Base-by-base conservation (phyloP, 2,329 filamentous ascomycete genomes). In the Phoma sp. region DNA sequence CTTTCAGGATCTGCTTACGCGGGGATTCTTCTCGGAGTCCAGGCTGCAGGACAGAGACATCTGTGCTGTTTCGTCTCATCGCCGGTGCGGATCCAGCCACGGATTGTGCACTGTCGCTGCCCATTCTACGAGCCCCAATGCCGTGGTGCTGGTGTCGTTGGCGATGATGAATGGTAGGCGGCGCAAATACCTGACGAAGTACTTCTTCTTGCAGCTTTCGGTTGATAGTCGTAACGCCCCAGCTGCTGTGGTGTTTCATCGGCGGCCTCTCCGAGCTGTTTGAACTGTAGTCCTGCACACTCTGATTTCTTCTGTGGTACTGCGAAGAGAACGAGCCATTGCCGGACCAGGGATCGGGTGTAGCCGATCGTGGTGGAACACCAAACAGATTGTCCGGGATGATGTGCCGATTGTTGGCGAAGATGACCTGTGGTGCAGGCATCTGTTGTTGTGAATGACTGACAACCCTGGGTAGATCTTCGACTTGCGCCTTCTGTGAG, bases 221-320 rank as follows among this genome's bases (percentile, higher is more conserved):
- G 72, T 98, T 98, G 55, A 97, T 90, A 21, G 89, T 93, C 0
- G 93, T 97, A 15, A 92, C 92, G 7, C 94, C 93, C 93, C 94
- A 97, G 58, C 84, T 87, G 43, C 79, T 77, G 31, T 80, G 78
- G 43, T 81, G 79, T 45, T 79, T 81, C 40, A 81, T 76, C 25
- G 79, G 63, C 25, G 79, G 78, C 36, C 80, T 69, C 6, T 61
- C 52, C 4, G 65, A 62, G 36, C 59, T 71, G 31, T 63, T 60
- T 37, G 67, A 51, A 6, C 41, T 46, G 24, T 67, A 61, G 12
- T 67, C 68, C 36, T 69, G 60, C n/a, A 73, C 67, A 45, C 71
- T 75, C 44, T 74, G 70, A 39, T 75, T 72, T 21, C 73, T 66
- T 13, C 71, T 67, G 55, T 76, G 72, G 44, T 69, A 68, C 27